Percentiles rank a stretch among this genome's conserved stretches.
Conservation (phyloP, 1,139 yeast genomes). For the Kluyveromyces sp. region DNA sequence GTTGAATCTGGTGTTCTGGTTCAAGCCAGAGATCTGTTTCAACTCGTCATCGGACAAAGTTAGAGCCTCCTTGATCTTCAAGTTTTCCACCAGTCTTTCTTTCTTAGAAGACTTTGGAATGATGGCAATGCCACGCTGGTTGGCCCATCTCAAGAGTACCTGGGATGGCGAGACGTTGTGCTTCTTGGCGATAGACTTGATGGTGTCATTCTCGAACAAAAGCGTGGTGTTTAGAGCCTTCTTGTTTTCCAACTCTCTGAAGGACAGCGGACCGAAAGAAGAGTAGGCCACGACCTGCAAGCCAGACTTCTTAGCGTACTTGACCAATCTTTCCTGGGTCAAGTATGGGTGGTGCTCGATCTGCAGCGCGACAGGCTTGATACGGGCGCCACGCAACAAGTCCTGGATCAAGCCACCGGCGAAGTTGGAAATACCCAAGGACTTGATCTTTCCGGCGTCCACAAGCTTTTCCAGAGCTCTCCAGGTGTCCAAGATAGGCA, state of each 20-base stretch:
- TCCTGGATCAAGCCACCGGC: slow-evolving; percentile 69
- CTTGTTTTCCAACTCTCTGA: slow-evolving; percentile 51
- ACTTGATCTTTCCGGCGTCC: slow-evolving; percentile 56
- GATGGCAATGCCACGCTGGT: slow-evolving; percentile 63
- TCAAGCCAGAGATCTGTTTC: slow-evolving; percentile 46
- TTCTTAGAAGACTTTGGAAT: slow-evolving; percentile 69
- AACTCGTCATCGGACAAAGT: slow-evolving; percentile 51
- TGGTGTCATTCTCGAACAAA: slow-evolving; percentile 48
- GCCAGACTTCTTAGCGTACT: slow-evolving; percentile 53
- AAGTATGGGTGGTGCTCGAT: slow-evolving; percentile 92
- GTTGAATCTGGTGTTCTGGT: slow-evolving; percentile 70
- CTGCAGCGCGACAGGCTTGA: slow-evolving; percentile 73
- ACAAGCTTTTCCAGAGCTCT: slow-evolving; percentile 63
- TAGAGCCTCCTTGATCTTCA: slow-evolving; percentile 44
- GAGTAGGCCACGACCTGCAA: slow-evolving; percentile 80
- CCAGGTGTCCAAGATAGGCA: slow-evolving; percentile 75
- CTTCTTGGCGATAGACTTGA: slow-evolving; percentile 46
- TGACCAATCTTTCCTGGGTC: slow-evolving; percentile 63
- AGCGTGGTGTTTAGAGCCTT: slow-evolving; percentile 48
- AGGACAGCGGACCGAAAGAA: slow-evolving; percentile 75
- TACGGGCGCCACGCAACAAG: slow-evolving; percentile 60
- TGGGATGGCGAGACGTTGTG: slow-evolving; percentile 53
- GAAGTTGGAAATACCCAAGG: slow-evolving; percentile 83
- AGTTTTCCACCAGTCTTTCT: slow-evolving; percentile 53
- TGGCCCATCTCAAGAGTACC: slow-evolving; percentile 73